Evolutionary conservation across 768 basidiomycete species (phyloP).

Genomic region (Lentinula boryana): DNA sequence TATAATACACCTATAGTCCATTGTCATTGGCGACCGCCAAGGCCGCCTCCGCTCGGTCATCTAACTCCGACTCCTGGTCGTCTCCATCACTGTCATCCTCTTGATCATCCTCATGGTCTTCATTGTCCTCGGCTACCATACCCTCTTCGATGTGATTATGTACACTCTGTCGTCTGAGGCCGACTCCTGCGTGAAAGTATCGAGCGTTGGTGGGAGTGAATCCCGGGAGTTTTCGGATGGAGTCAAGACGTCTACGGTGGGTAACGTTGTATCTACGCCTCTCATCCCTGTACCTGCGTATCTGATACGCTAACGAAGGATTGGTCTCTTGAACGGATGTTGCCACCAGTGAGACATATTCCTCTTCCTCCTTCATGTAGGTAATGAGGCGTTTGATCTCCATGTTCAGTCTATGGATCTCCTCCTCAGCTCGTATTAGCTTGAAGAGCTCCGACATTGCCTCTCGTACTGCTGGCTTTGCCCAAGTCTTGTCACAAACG

Average conservation of each 20-base stretch:
- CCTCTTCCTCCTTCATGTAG: not conserved
- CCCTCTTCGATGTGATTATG: too few relatives aligned
- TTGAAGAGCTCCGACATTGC: conserved; percentile 11
- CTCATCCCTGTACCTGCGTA: not conserved
- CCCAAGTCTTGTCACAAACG: not conserved
- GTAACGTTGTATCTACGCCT: not conserved
- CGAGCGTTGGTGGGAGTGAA: not conserved
- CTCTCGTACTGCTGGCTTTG: not conserved
- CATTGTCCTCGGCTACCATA: too few relatives aligned
- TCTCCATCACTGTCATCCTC: too few relatives aligned
- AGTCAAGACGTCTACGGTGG: not conserved
- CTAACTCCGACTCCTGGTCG: too few relatives aligned
- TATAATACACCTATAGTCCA: too few relatives aligned
- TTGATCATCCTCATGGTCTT: too few relatives aligned
- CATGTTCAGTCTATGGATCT: conserved; percentile 11
- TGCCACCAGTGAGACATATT: not conserved
- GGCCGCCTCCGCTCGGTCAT: too few relatives aligned
- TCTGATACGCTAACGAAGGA: not conserved
- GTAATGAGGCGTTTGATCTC: conserved; percentile 13
- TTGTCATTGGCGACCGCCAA: too few relatives aligned
- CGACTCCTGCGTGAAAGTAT: too few relatives aligned
- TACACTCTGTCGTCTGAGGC: too few relatives aligned
- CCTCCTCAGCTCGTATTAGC: conserved; percentile 12
- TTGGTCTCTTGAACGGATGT: not conserved
- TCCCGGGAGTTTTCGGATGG: not conserved